A percentile compares a stretch with the other conserved stretches of the same genome.
These are phyloP conservation scores for Puccinellia tenuiflora DNA, from an alignment of 176 grass and related monocot species.

Conservation along the genomic window DNA sequence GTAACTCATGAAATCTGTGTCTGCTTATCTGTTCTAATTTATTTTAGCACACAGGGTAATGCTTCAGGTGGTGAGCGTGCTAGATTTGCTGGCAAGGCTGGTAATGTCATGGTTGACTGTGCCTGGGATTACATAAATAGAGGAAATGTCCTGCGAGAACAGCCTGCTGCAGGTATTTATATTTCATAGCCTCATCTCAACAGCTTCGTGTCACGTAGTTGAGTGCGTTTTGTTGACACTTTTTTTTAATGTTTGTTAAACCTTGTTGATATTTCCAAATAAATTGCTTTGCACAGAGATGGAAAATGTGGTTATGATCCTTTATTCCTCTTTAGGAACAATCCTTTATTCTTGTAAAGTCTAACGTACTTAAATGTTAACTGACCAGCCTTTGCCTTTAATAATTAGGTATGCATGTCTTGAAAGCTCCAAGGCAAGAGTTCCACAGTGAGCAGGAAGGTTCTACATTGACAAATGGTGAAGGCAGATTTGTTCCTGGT, in stretches of 20 bases:
- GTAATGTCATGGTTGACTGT: constrained; percentile 58
- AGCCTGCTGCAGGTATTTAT: constrained; percentile 57
- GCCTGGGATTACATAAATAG: constrained; percentile 70
- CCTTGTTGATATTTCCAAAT: not conserved
- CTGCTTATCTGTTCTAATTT: constrained; percentile 24
- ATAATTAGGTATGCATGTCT: constrained; percentile 37
- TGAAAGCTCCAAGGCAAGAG: constrained; percentile 20
- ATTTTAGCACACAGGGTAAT: constrained; percentile 76
- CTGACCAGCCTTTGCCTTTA: not conserved
- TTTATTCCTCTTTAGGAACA: not conserved
- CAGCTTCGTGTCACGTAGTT: not conserved
- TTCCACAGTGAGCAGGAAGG: constrained; percentile 19
- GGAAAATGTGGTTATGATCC: not conserved
- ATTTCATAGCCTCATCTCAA: not conserved
- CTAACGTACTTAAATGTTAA: not conserved
- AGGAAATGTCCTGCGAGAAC: constrained; percentile 48
- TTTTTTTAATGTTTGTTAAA: constrained; percentile 2
- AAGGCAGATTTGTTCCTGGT: constrained; percentile 63
- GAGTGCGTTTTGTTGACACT: not conserved
- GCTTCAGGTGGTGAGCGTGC: constrained; percentile 93
- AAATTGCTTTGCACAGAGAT: not conserved
- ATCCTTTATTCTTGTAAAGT: not conserved
- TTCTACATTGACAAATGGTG: constrained; percentile 26
- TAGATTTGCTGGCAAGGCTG: constrained; percentile 50
- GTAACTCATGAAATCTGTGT: constrained; percentile 14